A percentile compares a stretch with the other conserved stretches of the same genome.
Evolutionary conservation across 257 asterid genomes (phyloP).

Genomic region (Salvia splendens): DNA sequence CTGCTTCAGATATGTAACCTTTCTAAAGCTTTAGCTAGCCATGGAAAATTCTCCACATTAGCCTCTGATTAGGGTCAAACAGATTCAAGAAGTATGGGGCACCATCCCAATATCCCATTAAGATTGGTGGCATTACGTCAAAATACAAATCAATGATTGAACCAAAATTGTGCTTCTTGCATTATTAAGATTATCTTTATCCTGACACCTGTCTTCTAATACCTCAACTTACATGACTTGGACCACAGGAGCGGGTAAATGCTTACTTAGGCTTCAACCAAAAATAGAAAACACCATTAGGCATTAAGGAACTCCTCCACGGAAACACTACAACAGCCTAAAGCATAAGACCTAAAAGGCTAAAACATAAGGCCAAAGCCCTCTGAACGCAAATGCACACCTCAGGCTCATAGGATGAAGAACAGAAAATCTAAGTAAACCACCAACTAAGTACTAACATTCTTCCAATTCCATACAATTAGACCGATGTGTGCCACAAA

Average conservation of each 20-base stretch:
- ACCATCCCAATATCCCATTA: not conserved
- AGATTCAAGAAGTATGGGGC: constrained; percentile 8
- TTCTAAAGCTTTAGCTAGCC: not conserved
- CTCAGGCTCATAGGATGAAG: not conserved
- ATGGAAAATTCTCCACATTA: not conserved
- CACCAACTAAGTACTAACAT: constrained; percentile 1
- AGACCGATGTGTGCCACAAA: not conserved
- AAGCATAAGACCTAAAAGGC: constrained; percentile 1
- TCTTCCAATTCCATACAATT: not conserved
- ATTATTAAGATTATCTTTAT: not conserved
- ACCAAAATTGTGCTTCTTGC: constrained; percentile 3
- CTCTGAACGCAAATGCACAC: not conserved
- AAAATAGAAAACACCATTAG: not conserved
- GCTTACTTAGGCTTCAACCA: not conserved
- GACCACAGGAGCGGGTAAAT: not conserved
- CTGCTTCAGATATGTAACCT: not conserved
- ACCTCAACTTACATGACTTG: too few species aligned
- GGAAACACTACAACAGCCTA: not conserved
- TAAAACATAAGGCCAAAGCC: not conserved
- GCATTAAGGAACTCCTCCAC: not conserved
- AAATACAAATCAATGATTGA: not conserved
- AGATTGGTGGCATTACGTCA: constrained; percentile 5
- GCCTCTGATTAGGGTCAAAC: not conserved
- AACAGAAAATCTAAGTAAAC: constrained; percentile 7
- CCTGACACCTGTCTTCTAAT: not conserved